These are phyloP conservation scores for Hemerocallis citrina DNA, from an alignment of 106 monocot species.

Conservation along the genomic window DNA sequence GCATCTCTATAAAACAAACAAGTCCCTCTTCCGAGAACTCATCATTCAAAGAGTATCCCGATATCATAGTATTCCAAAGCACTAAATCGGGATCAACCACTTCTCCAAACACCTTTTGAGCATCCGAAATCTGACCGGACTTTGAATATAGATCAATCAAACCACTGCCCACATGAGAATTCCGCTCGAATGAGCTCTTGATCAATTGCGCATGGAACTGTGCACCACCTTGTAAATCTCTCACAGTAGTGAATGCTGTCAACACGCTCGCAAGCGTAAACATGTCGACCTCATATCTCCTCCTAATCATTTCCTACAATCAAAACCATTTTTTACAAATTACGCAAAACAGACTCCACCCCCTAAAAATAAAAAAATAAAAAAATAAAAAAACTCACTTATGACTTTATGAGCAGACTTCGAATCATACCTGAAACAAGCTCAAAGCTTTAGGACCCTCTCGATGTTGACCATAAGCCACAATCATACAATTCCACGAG, in stretches of 20 bases:
- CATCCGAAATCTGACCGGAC: slow-evolving; percentile 31
- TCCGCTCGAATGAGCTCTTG: slow-evolving; percentile 32
- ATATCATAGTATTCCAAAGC: slow-evolving; percentile 67
- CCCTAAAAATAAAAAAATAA: too few relatives aligned
- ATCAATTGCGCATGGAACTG: slow-evolving; percentile 51
- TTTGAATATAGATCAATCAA: slow-evolving; percentile 58
- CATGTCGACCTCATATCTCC: slow-evolving; percentile 38
- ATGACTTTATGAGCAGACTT: too few relatives aligned
- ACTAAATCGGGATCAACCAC: slow-evolving; percentile 39
- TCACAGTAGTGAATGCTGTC: slow-evolving; percentile 34
- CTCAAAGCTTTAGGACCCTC: slow-evolving; percentile 28
- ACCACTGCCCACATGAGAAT: slow-evolving; percentile 50
- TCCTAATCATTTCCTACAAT: too few relatives aligned
- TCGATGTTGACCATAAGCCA: slow-evolving; percentile 47
- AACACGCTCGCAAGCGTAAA: slow-evolving; percentile 61
- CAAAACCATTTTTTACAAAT: too few relatives aligned
- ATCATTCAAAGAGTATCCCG: slow-evolving; percentile 43
- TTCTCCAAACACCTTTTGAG: slow-evolving; percentile 44
- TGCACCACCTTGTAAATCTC: too few relatives aligned
- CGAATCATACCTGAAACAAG: slow-evolving; percentile 29
- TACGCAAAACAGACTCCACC: too few relatives aligned
- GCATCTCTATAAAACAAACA: slow-evolving; percentile 39
- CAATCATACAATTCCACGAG: slow-evolving; percentile 82
- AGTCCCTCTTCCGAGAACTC: slow-evolving; percentile 46
- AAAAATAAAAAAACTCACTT: too few relatives aligned